These are phyloP conservation scores for Massarina eburnea DNA, from an alignment of 2,329 filamentous ascomycete genomes.

Conservation along the genomic window DNA sequence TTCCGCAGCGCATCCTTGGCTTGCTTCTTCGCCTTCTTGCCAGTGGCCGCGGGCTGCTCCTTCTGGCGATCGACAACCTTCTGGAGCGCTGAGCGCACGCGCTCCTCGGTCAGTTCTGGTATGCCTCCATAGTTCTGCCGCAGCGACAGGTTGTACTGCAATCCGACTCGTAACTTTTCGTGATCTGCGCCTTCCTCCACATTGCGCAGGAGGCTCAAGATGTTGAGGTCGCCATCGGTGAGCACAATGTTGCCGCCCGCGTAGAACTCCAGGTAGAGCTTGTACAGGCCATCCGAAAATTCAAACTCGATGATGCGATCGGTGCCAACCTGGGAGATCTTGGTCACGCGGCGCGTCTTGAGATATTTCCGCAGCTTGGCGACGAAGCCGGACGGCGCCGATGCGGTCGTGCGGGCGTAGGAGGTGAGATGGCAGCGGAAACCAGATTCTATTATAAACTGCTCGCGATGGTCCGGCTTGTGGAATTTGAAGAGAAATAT, in stretches of 20 bases:
- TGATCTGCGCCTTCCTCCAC: conserved; percentile 82
- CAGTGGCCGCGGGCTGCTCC: conserved; percentile 49
- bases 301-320: conserved; percentile 90
- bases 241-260: conserved; percentile 93
- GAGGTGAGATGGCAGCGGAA: conserved; percentile 94
- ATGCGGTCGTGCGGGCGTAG: conserved; percentile 83
- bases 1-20: conserved; percentile 74
- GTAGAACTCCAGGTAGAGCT: conserved; percentile 92
- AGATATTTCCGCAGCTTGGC: conserved; percentile 82
- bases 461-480: conserved; percentile 84
- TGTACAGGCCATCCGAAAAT: conserved; percentile 88
- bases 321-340: conserved; percentile 82
- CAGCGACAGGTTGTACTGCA: conserved; percentile 77
- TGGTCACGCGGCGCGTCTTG: conserved; percentile 81
- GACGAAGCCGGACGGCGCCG: conserved; percentile 83
- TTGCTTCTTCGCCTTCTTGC: conserved; percentile 73
- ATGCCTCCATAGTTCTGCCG: conserved; percentile 81
- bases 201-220: conserved; percentile 76
- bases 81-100: conserved; percentile 69
- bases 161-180: conserved; percentile 75
- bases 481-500: conserved; percentile 96
- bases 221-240: conserved; percentile 80
- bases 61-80: conserved; percentile 64
- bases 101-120: conserved; percentile 72
- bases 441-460: conserved; percentile 89